Evolutionary conservation across 352 stramenopile species (phyloP), one percentile per base, ranked within the genome.

Genomic region (Pythium guiyangense): DNA sequence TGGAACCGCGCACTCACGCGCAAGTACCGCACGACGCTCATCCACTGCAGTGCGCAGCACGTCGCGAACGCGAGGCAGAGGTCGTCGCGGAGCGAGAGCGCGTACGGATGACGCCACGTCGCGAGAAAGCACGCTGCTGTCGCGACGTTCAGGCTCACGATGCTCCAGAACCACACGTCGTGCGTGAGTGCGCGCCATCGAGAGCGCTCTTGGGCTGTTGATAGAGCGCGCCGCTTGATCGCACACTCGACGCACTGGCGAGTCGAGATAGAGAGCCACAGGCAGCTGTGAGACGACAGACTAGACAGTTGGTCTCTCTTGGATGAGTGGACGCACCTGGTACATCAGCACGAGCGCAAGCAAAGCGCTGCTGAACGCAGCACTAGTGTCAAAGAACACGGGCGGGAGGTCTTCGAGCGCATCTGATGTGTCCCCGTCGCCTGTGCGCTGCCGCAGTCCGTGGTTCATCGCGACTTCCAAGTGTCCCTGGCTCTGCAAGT

Each of bases 31-130:
- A 94, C 74, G n/a, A 90, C 68, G 26, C 71, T 84, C 18, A 84
- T 52, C 84, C 86, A 96, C 8, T 93, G 76, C 20, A 90, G 55
- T 27, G 75, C 78, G 49, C 79, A 91, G 52, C 79, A 90, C 3
- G 64, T 62, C 17, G 82, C 79, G 54, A 89, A 92, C 12, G 62
- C 67, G 11, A 89, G 70, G 34, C 74, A 88, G 4, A 92, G 63
- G 11, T 40, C 51, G 55, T 87, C 75, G 58, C 74, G 69, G 10
- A 89, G 63, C 22, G 70, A 78, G 25, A 92, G 65, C 4, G 64
- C 60, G 29, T 84, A 88, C 0, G 77, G 64, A 20, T 86, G 68
- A 29, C 60, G 57, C 79, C 79, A 92, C 6, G 79, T 70, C 49
- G 72, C 50, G 15, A 84, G 47, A 15, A 88, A 56, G 42, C 74